phyloP scores from a whole-genome alignment of 495 filamentous ascomycete genomes.

The Aspergillus leporis region DNA sequence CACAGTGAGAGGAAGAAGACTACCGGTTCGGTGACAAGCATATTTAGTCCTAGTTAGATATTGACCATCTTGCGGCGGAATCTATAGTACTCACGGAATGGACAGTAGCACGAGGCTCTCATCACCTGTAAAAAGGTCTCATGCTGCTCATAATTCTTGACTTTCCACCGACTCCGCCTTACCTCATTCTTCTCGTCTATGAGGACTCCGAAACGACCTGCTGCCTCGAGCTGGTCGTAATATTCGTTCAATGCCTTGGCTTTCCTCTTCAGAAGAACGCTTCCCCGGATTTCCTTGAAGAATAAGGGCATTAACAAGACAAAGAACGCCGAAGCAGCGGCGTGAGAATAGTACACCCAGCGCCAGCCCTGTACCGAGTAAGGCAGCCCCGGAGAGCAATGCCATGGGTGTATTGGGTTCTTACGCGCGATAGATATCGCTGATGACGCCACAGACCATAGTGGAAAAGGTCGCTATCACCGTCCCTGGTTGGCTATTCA shows the following conservation, averaged over 20 bases:
- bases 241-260: slow-evolving; percentile 75
- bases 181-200: slow-evolving; percentile 41
- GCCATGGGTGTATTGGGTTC: slow-evolving; percentile 90
- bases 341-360: slow-evolving; percentile 89
- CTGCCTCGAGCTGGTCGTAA: slow-evolving; percentile 70
- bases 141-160: slow-evolving; percentile 79
- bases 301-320: slow-evolving; percentile 63
- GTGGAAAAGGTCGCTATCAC: slow-evolving; percentile 72
- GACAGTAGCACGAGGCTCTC: slow-evolving; percentile 68
- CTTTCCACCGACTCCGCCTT: slow-evolving; percentile 78
- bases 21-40: slow-evolving; percentile 87
- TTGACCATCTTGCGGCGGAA: not conserved
- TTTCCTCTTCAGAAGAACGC: slow-evolving; percentile 77
- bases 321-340: slow-evolving; percentile 64
- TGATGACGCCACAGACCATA: slow-evolving; percentile 90
- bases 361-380: slow-evolving; percentile 88
- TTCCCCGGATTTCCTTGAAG: slow-evolving; percentile 82
- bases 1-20: slow-evolving; percentile 95
- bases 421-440: slow-evolving; percentile 79
- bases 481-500: too few species aligned
- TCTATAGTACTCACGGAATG: slow-evolving; percentile 58
- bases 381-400: slow-evolving; percentile 71
- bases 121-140: slow-evolving; percentile 71
- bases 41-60: slow-evolving; percentile 39
- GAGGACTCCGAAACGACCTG: slow-evolving; percentile 65